Conservation (phyloP, 306 rosid genomes). For the Canavalia gladiata region DNA sequence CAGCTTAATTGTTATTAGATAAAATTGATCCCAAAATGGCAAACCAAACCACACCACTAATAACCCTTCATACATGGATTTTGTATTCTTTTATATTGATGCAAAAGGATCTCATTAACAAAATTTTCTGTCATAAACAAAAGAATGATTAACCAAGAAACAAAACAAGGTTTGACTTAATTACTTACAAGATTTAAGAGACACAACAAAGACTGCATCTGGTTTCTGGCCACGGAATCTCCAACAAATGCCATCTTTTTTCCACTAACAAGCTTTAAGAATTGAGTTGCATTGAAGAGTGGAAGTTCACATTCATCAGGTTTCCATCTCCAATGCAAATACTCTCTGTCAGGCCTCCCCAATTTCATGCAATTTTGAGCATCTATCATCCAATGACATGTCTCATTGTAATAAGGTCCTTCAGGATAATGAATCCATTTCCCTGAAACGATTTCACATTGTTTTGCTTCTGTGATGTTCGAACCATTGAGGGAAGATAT, state of each 20-base stretch:
- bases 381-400: conserved; percentile 68
- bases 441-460: conserved; percentile 73
- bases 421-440: conserved; percentile 69
- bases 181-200: conserved; percentile 61
- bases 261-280: conserved; percentile 71
- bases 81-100: background rate
- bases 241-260: conserved; percentile 90
- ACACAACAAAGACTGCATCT: conserved; percentile 86
- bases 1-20: no score
- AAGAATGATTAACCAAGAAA: background rate
- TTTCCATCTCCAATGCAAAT: conserved; percentile 85
- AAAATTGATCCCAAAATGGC: no score
- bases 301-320: conserved; percentile 89
- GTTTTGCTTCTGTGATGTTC: conserved; percentile 38
- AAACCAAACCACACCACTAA: no score
- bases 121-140: background rate
- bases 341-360: conserved; percentile 78
- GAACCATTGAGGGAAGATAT: background rate
- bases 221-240: conserved; percentile 87
- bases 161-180: background rate
- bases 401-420: conserved; percentile 69
- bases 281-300: conserved; percentile 71
- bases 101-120: conserved; percentile 3
- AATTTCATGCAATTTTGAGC: conserved; percentile 85
- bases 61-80: no score